These are phyloP conservation scores for Achaetomium macrosporum DNA, from an alignment of 2,329 filamentous ascomycete species.

Conservation along the genomic window DNA sequence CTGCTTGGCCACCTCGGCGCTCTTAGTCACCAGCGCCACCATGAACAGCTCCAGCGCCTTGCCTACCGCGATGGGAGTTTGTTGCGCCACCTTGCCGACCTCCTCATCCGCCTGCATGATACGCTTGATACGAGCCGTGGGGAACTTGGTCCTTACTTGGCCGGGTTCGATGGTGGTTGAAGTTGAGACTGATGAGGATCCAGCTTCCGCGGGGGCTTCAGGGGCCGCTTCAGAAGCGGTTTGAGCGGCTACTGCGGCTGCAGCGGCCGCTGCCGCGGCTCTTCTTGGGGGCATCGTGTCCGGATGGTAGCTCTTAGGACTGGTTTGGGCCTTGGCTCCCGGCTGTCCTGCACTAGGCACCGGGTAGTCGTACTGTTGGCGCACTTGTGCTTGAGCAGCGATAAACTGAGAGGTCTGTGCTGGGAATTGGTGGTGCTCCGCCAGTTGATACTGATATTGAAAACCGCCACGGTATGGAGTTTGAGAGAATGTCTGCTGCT, in stretches of 20 bases:
- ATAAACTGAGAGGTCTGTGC: constrained; percentile 29
- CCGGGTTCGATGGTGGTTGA: constrained; percentile 50
- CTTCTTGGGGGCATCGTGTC: constrained; percentile 12
- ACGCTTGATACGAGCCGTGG: constrained; percentile 93
- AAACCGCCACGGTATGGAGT: constrained; percentile 4
- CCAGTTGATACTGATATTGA: constrained; percentile 14
- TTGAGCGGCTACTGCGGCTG: constrained; percentile 4
- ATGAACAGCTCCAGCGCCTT: constrained; percentile 98
- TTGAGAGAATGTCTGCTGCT: constrained; percentile 8
- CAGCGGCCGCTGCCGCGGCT: constrained; percentile 29
- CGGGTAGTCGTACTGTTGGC: constrained; percentile 4
- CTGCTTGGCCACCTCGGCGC: constrained; percentile 74
- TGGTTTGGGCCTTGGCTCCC: background rate
- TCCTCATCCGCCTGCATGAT: constrained; percentile 99
- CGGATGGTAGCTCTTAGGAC: background rate
- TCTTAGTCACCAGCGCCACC: constrained; percentile 86
- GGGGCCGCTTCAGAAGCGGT: background rate
- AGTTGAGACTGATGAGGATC: constrained; percentile 18
- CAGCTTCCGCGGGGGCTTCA: background rate
- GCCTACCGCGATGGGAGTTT: constrained; percentile 90
- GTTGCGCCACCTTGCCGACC: constrained; percentile 95
- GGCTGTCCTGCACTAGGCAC: background rate
- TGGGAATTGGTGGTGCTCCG: constrained; percentile 26
- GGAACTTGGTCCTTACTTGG: constrained; percentile 90
- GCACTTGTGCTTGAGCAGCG: constrained; percentile 23